These are phyloP conservation scores for Calycina marina DNA, from an alignment of 2,329 filamentous ascomycete genomes.

Conservation along the genomic window DNA sequence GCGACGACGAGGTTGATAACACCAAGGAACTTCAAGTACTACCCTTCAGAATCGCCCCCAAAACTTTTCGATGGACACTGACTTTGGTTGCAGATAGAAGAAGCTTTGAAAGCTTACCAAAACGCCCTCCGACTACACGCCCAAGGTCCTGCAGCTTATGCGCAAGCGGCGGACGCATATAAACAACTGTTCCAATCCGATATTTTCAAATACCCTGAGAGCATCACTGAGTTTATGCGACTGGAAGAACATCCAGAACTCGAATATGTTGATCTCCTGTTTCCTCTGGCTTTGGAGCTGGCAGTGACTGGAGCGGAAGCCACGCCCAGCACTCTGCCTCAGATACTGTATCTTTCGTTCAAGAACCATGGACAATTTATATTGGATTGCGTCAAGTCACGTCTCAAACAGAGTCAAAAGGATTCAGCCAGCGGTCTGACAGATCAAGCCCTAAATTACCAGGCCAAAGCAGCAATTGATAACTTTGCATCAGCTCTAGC, in stretches of 20 bases:
- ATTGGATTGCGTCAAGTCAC: conserved; percentile 56
- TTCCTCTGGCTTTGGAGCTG: conserved; percentile 36
- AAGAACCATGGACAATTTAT: conserved; percentile 92
- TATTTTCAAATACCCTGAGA: conserved; percentile 86
- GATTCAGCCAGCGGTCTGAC: conserved; percentile 22
- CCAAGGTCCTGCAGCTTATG: conserved; percentile 63
- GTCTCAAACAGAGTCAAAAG: conserved; percentile 25
- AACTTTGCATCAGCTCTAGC: conserved; percentile 45
- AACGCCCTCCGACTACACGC: conserved; percentile 81
- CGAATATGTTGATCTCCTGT: conserved; percentile 32
- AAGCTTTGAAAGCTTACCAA: conserved; percentile 90
- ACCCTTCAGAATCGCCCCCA: not conserved
- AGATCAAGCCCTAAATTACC: conserved; percentile 21
- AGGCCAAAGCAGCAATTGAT: conserved; percentile 31
- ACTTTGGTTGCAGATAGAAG: conserved; percentile 52
- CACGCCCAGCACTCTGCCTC: conserved; percentile 66
- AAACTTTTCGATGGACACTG: conserved; percentile 1
- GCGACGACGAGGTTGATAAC: conserved; percentile 85
- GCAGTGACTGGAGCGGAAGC: conserved; percentile 53
- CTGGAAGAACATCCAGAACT: conserved; percentile 40
- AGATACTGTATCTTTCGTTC: conserved; percentile 83
- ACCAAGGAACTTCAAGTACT: conserved; percentile 76
- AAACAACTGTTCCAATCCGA: conserved; percentile 75
- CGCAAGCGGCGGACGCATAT: conserved; percentile 70
- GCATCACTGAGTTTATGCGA: conserved; percentile 68